phyloP scores from a whole-genome alignment of 805 yeast species.

The Barnettozyma pratensis region DNA sequence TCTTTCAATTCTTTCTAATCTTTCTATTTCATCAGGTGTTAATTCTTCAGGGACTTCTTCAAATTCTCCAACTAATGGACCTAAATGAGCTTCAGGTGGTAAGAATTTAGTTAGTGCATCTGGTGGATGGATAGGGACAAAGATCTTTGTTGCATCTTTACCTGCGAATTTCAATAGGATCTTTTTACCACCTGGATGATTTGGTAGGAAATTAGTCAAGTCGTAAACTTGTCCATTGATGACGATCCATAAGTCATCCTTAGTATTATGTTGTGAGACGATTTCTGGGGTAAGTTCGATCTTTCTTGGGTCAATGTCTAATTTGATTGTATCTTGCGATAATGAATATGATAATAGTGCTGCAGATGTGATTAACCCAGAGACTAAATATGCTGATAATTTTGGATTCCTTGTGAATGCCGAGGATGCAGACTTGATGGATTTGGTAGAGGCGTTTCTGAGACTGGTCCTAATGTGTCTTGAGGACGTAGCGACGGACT shows the following conservation, averaged over 20 bases:
- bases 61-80: conserved; percentile 39
- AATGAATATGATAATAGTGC: neutral
- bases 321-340: neutral
- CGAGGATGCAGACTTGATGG: neutral
- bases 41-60: conserved; percentile 32
- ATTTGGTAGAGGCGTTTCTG: neutral
- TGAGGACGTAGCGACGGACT: neutral
- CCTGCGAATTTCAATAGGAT: conserved; percentile 81
- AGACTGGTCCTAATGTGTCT: neutral
- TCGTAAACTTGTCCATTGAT: conserved; percentile 78
- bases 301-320: conserved; percentile 2
- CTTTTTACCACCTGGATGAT: conserved; percentile 79
- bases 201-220: conserved; percentile 63
- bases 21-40: conserved; percentile 33
- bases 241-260: conserved; percentile 76
- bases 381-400: neutral
- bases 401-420: neutral
- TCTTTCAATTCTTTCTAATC: conserved; percentile 37
- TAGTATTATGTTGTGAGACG: conserved; percentile 28
- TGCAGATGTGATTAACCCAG: neutral
- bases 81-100: conserved; percentile 56
- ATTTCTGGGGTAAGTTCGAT: conserved; percentile 23
- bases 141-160: conserved; percentile 75
- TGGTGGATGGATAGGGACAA: conserved; percentile 87
- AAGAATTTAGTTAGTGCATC: conserved; percentile 69